Evolutionary conservation across 768 basidiomycete species (phyloP).

Genomic region (Kondoa malvinella): DNA sequence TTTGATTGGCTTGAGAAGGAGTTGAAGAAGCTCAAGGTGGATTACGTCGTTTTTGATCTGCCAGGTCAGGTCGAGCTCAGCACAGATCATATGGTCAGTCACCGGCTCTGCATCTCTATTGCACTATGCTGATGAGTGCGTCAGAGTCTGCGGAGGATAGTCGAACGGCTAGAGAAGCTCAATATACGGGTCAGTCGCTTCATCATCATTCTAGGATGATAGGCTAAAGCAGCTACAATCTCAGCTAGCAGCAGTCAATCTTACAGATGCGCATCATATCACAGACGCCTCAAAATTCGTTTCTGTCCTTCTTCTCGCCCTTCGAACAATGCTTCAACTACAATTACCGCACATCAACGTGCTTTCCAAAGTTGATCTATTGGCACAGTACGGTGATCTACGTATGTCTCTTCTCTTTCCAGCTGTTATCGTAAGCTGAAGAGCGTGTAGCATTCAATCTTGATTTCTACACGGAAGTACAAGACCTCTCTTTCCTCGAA

Average conservation of each 20-base stretch:
- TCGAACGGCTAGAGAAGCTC: slow-evolving; percentile 51
- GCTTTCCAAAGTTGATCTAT: slow-evolving; percentile 83
- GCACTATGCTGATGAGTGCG: background rate
- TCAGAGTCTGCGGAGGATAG: slow-evolving; percentile 63
- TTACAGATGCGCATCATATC: slow-evolving; percentile 93
- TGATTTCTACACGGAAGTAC: slow-evolving; percentile 94
- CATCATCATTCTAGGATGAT: background rate
- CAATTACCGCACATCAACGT: slow-evolving; percentile 98
- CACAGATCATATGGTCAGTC: slow-evolving; percentile 52
- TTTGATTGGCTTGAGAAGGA: slow-evolving; percentile 46
- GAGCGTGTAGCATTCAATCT: slow-evolving; percentile 68
- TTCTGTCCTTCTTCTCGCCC: slow-evolving; percentile 71
- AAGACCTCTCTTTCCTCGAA: slow-evolving; percentile 77
- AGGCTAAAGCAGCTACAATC: background rate
- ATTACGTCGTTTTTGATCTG: slow-evolving; percentile 83
- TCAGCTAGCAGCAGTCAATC: slow-evolving; percentile 79
- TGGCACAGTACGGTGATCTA: slow-evolving; percentile 74
- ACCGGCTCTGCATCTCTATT: background rate
- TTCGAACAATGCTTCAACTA: slow-evolving; percentile 94
- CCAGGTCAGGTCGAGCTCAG: slow-evolving; percentile 95
- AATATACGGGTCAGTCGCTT: slow-evolving; percentile 64
- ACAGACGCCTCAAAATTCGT: slow-evolving; percentile 91
- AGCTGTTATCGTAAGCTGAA: slow-evolving; percentile 3
- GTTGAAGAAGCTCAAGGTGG: slow-evolving; percentile 54
- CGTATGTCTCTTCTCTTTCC: slow-evolving; percentile 39